Evolutionary conservation across 371 early-diverging fungal genomes (phyloP).

Genomic region (Mucor mucedo): DNA sequence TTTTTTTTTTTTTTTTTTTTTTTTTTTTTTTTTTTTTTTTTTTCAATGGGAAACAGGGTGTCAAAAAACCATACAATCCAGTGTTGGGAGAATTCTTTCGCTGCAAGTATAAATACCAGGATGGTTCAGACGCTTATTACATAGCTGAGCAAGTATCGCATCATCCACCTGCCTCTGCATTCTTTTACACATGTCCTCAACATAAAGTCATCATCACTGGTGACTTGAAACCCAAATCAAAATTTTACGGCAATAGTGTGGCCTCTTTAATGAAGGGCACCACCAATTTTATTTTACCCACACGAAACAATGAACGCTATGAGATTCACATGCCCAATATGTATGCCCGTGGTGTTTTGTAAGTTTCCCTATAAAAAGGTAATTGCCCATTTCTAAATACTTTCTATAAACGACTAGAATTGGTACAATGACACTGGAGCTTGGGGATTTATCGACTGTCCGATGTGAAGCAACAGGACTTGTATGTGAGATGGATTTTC

Average conservation of each 20-base stretch:
- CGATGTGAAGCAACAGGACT: slow-evolving; percentile 78
- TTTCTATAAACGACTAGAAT: slow-evolving; percentile 40
- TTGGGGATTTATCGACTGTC: slow-evolving; percentile 83
- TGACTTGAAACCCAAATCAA: slow-evolving; percentile 85
- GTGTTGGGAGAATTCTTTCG: slow-evolving; percentile 94
- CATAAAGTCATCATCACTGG: slow-evolving; percentile 83
- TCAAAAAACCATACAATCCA: slow-evolving; percentile 97
- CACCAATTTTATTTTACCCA: slow-evolving; percentile 66
- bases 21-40: not conserved
- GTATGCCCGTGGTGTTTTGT: slow-evolving; percentile 89
- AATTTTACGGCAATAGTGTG: slow-evolving; percentile 93
- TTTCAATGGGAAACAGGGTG: slow-evolving; percentile 67
- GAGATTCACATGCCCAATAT: slow-evolving; percentile 88
- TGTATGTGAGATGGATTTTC: slow-evolving; percentile 86
- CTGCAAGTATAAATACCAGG: slow-evolving; percentile 73
- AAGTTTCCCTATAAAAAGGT: slow-evolving; percentile 7
- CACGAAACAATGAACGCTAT: slow-evolving; percentile 75
- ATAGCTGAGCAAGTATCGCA: slow-evolving; percentile 97
- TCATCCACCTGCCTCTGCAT: slow-evolving; percentile 94
- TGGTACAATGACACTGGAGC: slow-evolving; percentile 93
- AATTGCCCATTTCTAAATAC: not conserved
- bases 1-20: not conserved
- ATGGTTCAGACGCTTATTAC: slow-evolving; percentile 79
- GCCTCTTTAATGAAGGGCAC: slow-evolving; percentile 89
- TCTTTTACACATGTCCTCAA: slow-evolving; percentile 85